Percentiles rank a stretch among this genome's conserved stretches.
Conservation (phyloP, 2,329 filamentous ascomycete genomes). For the Fusarium tjaetaba region DNA sequence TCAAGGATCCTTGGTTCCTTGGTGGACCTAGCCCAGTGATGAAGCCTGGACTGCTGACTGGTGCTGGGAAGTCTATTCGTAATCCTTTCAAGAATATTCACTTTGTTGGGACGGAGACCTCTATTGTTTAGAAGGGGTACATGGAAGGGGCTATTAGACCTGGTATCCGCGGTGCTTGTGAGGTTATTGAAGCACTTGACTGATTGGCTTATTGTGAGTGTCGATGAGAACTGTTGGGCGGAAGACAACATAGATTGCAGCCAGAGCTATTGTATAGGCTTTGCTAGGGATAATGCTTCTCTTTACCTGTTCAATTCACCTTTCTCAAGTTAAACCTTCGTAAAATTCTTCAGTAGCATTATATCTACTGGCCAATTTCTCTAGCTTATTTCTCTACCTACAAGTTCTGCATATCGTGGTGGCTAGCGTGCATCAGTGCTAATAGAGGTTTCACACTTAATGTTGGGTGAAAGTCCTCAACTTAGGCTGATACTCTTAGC, state of each 20-base stretch:
- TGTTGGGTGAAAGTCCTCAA: no score
- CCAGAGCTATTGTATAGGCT: no score
- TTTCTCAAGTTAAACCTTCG: no score
- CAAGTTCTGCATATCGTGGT: no score
- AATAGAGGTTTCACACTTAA: no score
- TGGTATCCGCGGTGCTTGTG: neutral
- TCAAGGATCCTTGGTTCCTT: neutral
- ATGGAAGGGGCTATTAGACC: neutral
- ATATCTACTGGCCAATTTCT: no score
- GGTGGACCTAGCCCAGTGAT: neutral
- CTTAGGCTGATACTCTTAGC: rapidly evolving
- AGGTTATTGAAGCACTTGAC: conserved; percentile 41
- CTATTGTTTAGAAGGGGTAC: neutral
- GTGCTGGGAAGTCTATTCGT: neutral
- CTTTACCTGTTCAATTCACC: no score
- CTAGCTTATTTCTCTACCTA: no score
- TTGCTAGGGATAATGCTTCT: no score
- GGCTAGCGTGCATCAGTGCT: no score
- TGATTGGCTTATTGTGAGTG: rapidly evolving
- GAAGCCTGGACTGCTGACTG: neutral
- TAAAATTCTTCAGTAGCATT: no score
- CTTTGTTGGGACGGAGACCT: neutral
- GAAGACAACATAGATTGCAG: rapidly evolving
- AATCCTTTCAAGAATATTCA: neutral
- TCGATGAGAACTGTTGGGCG: rapidly evolving